Evolutionary conservation across 176 grass and related monocot genomes (phyloP), one percentile per base, ranked within the genome.

Genomic region (Oryza brachyantha): DNA sequence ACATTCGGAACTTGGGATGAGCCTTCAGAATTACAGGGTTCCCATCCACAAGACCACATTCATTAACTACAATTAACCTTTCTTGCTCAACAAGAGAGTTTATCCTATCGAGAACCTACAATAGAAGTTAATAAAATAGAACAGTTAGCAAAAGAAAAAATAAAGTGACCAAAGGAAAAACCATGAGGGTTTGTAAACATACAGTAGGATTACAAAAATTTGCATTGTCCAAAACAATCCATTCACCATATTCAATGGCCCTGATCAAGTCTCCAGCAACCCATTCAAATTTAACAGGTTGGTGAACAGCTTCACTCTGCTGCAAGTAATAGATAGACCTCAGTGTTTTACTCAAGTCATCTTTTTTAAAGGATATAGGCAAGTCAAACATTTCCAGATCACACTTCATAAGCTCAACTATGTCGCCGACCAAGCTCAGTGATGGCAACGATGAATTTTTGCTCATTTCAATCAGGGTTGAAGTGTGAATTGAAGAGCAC

Each of bases 171-270:
- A 70, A 29, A 76, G 31, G 37, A 19, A 31, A 65, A 70, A 79
- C 58, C 2, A 29, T 64, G n/a, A 88, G 13, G 70, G 34, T 26
- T 75, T 72, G 48, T 70, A 61, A 31, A 81, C 87, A 41, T 82
- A 97, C 94, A 79, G 94, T 92, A 46, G 94, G 94, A 81, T 94
- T 97, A 68, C 94, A 97, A 66, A 97, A 86, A 88, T 97, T 97
- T 80, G 94, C 94, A 82, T 97, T 97, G 73, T 97, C 91, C 68
- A 97, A 76, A 70, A 97, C 83, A 76, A 94, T 81, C 94, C 94
- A 97, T 90, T 94, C 91, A 77, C 94, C 91, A 0, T 41, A 68
- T 71, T 97, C 89, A 71, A 97, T 90, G 35, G 94, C 89, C 61
- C 85, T 92, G 70, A 97, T 89, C 87, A 97, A 88, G 66, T 92